Percentiles rank a stretch among this genome's conserved stretches.
phyloP scores from a whole-genome alignment of 192 early-diverging fungal genomes.

The Backusella sp. region DNA sequence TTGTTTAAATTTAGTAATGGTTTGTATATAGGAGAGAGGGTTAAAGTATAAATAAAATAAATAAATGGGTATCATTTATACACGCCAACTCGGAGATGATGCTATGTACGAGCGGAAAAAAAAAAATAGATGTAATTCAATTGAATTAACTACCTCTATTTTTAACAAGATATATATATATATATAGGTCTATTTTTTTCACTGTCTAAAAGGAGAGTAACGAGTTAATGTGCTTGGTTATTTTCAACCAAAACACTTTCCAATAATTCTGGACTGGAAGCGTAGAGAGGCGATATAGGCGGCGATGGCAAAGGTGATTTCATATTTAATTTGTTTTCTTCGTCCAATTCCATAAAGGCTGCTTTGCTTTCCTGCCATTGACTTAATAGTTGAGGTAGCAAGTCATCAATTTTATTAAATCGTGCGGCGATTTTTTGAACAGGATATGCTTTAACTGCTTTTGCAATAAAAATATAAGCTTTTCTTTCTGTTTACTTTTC shows the following conservation, averaged over 20 bases:
- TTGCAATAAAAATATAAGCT: not conserved
- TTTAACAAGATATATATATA: too few relatives aligned
- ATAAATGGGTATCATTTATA: not conserved
- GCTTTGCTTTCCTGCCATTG: slow-evolving; percentile 52
- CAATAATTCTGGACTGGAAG: not conserved
- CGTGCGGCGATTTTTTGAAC: slow-evolving; percentile 12
- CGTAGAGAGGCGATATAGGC: not conserved
- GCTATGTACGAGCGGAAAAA: not conserved
- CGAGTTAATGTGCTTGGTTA: not conserved
- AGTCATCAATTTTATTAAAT: slow-evolving; percentile 37
- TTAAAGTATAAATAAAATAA: not conserved
- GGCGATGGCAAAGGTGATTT: slow-evolving; percentile 17
- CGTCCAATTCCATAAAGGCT: slow-evolving; percentile 35
- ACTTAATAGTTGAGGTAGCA: slow-evolving; percentile 41
- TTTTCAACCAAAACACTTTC: not conserved
- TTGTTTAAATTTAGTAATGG: not conserved
- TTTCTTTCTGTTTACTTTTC: not conserved
- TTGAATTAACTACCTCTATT: too few relatives aligned
- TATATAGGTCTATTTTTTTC: too few relatives aligned
- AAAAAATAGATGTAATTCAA: too few relatives aligned
- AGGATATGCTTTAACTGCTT: not conserved
- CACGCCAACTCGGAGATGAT: not conserved
- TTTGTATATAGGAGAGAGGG: not conserved
- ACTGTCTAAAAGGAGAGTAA: too few relatives aligned
- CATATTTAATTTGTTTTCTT: slow-evolving; percentile 13